Percentiles rank a stretch among this genome's conserved stretches.
These are phyloP conservation scores for Xenoacremonium recifei DNA, from an alignment of 2,329 filamentous ascomycete genomes.

Conservation along the genomic window DNA sequence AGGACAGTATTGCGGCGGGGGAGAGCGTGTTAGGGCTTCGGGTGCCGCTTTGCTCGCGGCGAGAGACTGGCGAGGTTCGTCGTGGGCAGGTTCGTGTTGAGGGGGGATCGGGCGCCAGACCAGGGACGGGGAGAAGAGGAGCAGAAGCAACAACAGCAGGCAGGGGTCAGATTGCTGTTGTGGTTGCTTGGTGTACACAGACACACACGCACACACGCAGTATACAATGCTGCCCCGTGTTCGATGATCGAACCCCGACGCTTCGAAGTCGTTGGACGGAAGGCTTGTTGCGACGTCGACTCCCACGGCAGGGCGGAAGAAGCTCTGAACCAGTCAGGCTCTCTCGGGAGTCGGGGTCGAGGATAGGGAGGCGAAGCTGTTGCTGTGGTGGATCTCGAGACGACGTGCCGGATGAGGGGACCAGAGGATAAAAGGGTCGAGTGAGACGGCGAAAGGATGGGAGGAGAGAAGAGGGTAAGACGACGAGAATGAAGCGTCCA, in stretches of 20 bases:
- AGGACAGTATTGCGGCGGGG: conserved; percentile 17
- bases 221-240: too few relatives aligned
- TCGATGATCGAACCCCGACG: background rate
- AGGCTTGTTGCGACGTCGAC: conserved; percentile 13
- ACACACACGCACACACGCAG: too few relatives aligned
- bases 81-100: conserved; percentile 11
- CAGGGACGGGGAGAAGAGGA: conserved; percentile 9
- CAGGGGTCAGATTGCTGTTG: too few relatives aligned
- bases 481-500: conserved; percentile 8
- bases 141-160: background rate
- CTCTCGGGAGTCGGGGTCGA: conserved; percentile 21
- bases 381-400: conserved; percentile 14
- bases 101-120: conserved; percentile 19
- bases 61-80: conserved; percentile 13
- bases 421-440: conserved; percentile 5
- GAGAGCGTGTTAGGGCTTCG: conserved; percentile 12
- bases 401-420: conserved; percentile 1
- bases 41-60: conserved; percentile 16
- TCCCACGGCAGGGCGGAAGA: conserved; percentile 19
- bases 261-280: background rate
- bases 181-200: too few relatives aligned
- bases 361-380: conserved; percentile 15
- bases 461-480: conserved; percentile 8
- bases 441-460: background rate
- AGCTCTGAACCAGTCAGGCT: conserved; percentile 31